Base-by-base conservation (phyloP, 768 basidiomycete genomes). In the Rhizopogon vulgaris region DNA sequence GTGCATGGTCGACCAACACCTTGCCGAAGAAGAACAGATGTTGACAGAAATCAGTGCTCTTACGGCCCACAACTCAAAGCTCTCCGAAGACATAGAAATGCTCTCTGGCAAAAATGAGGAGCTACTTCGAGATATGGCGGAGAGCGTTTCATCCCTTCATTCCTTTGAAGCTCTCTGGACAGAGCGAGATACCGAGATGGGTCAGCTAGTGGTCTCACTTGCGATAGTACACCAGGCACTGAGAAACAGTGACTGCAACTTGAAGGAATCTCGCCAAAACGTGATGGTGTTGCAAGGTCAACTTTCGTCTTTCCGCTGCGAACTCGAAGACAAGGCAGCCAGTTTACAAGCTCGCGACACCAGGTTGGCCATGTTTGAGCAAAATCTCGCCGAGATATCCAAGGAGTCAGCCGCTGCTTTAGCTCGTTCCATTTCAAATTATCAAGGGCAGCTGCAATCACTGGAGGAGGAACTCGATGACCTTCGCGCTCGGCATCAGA, bases 171-270 rank as follows among this genome's bases (percentile, higher is more conserved):
- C 46, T 8, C 49, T 59, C 30, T 47, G 36, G 27, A 50, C 54
- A 6, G 32, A 41, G n/a, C 40, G 45, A 38, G 52, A 47, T 6
- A 24, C 36, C 34, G 55, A 56, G 47, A 40, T 48, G 43, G 58
- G 40, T 10, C 58, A 65, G n/a, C 54, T 52, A 18, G 43, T 63
- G 41, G 17, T 69, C 32, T 54, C 60, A 25, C 58, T 66, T 9
- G 68, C 66, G 2, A 22, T 59, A 40, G 14, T 69, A 17, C 45
- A 54, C n/a, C 52, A 45, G 17, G 51, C 45, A 45, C 60, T 63
- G 55, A 56, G 52, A 32, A 41, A 56, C 30, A 57, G 42, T 32
- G 15, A 39, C 38, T 54, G 40, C 40, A 61, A 32, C 18, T 55
- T 60, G 38, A 58, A 52, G 10, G 36, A 6, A 38, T 56, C 54